phyloP scores from a whole-genome alignment of 805 yeast species.

The Vanderwaltozyma yarrowii region DNA sequence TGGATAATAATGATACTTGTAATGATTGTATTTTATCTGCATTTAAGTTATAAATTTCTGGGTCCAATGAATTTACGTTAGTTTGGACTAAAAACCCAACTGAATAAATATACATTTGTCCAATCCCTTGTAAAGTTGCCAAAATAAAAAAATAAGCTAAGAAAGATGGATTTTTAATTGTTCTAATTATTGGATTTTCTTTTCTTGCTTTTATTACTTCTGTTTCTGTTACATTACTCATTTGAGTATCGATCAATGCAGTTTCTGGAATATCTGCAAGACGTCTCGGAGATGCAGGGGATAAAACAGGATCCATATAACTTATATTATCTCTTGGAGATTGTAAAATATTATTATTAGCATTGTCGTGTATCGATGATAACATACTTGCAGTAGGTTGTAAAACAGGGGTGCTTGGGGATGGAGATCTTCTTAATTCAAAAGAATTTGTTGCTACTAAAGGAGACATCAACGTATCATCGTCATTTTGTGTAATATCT shows the following conservation, averaged over 20 bases:
- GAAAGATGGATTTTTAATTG: constrained; percentile 27
- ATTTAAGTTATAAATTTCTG: constrained; percentile 9
- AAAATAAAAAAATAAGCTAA: constrained; percentile 44
- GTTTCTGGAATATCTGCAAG: not conserved
- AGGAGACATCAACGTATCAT: too few species aligned
- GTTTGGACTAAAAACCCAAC: constrained; percentile 63
- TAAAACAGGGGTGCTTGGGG: not conserved
- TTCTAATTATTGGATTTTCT: not conserved
- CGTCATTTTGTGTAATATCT: not conserved
- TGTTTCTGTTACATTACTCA: not conserved
- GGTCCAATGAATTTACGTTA: constrained; percentile 27
- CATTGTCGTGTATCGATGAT: not conserved
- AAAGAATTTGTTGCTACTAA: not conserved
- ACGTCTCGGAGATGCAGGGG: not conserved
- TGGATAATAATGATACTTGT: constrained; percentile 58
- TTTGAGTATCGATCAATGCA: not conserved
- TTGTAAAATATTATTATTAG: not conserved
- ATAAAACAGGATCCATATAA: too few species aligned
- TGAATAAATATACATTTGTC: constrained; percentile 63
- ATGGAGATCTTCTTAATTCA: not conserved
- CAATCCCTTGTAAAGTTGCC: constrained; percentile 49
- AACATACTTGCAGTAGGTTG: not conserved
- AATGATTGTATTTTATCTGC: constrained; percentile 50
- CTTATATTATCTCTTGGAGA: not conserved
- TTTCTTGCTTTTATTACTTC: not conserved